These are phyloP conservation scores for Aspergillus clavatus DNA, from an alignment of 2,329 filamentous ascomycete species.

Conservation along the genomic window DNA sequence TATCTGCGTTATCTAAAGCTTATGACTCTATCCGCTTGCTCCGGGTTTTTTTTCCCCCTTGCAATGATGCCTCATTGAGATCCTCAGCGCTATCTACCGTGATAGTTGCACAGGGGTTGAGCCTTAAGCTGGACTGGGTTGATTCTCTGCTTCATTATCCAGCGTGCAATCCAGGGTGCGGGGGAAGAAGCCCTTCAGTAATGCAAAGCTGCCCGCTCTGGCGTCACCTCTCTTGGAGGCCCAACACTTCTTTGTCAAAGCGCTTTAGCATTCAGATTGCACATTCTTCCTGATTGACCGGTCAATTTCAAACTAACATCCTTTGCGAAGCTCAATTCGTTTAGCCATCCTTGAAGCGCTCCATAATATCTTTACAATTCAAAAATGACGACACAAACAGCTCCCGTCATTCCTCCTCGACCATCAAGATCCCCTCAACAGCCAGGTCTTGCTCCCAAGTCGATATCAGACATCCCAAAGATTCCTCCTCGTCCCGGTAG, in stretches of 20 bases:
- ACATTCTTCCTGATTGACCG: background rate
- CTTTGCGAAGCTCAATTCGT: background rate
- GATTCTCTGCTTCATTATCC: background rate
- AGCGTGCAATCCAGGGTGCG: background rate
- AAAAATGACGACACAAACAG: constrained; percentile 42
- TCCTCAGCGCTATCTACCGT: background rate
- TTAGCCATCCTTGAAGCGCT: constrained; percentile 2
- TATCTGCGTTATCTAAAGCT: constrained; percentile 7
- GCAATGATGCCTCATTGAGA: background rate
- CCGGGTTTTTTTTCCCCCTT: background rate
- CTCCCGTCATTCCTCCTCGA: constrained; percentile 59
- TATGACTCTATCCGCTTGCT: background rate
- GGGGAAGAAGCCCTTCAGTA: background rate
- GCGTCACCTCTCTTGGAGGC: background rate
- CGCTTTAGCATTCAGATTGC: background rate
- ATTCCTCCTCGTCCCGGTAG: constrained; percentile 74
- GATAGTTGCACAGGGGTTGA: background rate
- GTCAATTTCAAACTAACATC: constrained; percentile 1
- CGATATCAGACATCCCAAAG: constrained; percentile 55
- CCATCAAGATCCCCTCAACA: constrained; percentile 53
- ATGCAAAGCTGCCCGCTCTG: background rate
- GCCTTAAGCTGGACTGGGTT: background rate
- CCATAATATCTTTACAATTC: constrained; percentile 6
- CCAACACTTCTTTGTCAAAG: background rate
- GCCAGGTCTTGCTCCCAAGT: constrained; percentile 35